These are phyloP conservation scores for Paralagenidium karlingii DNA, from an alignment of 352 stramenopile species.

Conservation along the genomic window DNA sequence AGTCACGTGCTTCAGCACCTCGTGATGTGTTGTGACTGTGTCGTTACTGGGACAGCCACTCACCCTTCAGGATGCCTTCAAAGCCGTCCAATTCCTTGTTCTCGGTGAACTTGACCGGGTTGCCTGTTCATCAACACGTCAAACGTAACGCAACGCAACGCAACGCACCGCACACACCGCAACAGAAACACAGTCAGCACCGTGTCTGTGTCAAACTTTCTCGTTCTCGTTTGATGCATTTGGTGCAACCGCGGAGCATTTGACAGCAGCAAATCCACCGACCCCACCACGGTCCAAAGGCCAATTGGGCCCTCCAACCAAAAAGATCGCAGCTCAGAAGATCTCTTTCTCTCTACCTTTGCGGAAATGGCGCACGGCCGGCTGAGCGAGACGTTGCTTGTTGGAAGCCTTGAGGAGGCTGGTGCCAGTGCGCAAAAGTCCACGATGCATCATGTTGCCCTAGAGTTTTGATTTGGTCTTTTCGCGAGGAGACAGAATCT, in stretches of 20 bases:
- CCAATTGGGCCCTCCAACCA: not conserved
- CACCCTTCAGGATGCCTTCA: conserved; percentile 57
- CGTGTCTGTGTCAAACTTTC: no score
- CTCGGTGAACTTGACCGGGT: conserved; percentile 57
- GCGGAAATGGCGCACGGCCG: conserved; percentile 55
- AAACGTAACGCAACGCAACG: not conserved
- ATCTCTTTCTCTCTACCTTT: conserved; percentile 36
- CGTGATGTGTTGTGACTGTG: no score
- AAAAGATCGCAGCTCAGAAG: not conserved
- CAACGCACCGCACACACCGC: no score
- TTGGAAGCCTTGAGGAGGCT: conserved; percentile 8
- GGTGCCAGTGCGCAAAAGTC: conserved; percentile 24
- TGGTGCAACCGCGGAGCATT: not conserved
- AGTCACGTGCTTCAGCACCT: not conserved
- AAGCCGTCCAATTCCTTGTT: conserved; percentile 66
- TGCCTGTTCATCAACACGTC: conserved; percentile 12
- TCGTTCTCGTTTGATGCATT: not conserved
- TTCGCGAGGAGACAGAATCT: no score
- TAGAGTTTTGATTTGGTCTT: no score
- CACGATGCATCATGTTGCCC: conserved; percentile 38
- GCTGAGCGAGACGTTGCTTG: conserved; percentile 11
- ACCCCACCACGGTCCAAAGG: not conserved
- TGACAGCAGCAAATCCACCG: conserved; percentile 2
- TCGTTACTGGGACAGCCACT: not conserved
- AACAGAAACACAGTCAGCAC: no score